A percentile compares a stretch with the other conserved stretches of the same genome.
phyloP scores from a whole-genome alignment of 768 basidiomycete genomes.

The Xerocomus brunneocitrinus region DNA sequence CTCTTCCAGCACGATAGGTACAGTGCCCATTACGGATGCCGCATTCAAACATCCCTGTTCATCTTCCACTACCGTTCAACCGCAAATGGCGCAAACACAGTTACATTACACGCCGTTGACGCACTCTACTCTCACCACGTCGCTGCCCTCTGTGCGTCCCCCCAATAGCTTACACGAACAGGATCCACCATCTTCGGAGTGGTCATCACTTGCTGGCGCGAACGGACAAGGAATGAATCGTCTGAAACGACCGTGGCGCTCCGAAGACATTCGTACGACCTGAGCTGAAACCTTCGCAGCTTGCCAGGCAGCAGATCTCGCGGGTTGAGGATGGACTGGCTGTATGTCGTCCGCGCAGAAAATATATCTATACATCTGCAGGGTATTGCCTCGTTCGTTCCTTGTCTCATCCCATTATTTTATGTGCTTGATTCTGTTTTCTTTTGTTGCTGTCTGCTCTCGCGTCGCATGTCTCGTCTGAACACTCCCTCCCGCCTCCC shows the following conservation, averaged over 20 bases:
- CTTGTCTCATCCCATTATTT: not conserved
- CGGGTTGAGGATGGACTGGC: not conserved
- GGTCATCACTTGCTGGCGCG: conserved; percentile 29
- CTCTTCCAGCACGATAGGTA: not conserved
- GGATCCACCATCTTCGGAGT: conserved; percentile 18
- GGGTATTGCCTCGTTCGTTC: not conserved
- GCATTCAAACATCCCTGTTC: not conserved
- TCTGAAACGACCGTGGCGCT: conserved; percentile 27
- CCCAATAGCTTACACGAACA: conserved; percentile 15
- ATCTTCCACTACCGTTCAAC: not conserved
- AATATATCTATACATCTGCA: not conserved
- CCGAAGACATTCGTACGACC: conserved; percentile 18
- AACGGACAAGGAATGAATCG: conserved; percentile 19
- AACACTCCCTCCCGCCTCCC: not conserved
- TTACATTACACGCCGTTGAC: conserved; percentile 4
- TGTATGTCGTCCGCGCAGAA: not conserved
- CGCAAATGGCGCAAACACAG: conserved; percentile 5
- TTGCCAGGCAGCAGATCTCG: not conserved
- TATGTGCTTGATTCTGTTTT: not conserved
- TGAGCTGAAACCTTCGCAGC: conserved; percentile 1
- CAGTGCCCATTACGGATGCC: not conserved
- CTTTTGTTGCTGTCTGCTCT: not conserved
- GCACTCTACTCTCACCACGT: conserved; percentile 1
- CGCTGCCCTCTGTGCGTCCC: conserved; percentile 1
- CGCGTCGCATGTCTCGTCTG: not conserved